Conservation (phyloP, 805 yeast species). For the Komagataella ulmi region DNA sequence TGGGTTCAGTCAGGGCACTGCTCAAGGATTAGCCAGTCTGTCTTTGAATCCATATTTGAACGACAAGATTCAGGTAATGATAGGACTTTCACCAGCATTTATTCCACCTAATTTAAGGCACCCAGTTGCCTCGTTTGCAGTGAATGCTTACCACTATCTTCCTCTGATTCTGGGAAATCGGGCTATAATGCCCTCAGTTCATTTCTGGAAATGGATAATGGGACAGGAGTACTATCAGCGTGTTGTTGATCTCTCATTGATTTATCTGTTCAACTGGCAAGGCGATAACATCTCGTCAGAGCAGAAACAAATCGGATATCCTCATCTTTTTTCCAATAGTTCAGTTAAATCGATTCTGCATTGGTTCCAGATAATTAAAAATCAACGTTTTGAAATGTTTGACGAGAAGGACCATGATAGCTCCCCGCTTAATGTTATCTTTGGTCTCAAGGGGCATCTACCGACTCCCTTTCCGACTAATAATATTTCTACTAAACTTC, state of each 20-base stretch:
- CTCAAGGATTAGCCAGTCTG: conserved; percentile 83
- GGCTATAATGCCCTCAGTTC: conserved; percentile 63
- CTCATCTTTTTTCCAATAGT: conserved; percentile 40
- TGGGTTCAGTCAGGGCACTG: conserved; percentile 93
- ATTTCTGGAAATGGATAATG: conserved; percentile 38
- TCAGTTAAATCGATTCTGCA: conserved; percentile 42
- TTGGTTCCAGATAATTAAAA: conserved; percentile 33
- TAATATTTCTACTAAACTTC: conserved; percentile 61
- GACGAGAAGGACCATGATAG: conserved; percentile 25
- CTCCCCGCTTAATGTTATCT: conserved; percentile 15
- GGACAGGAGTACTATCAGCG: conserved; percentile 35
- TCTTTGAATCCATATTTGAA: conserved; percentile 61
- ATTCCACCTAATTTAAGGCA: conserved; percentile 81
- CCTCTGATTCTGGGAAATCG: conserved; percentile 65
- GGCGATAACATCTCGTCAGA: conserved; percentile 25
- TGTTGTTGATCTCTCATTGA: conserved; percentile 30
- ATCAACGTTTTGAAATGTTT: conserved; percentile 38
- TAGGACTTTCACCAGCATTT: conserved; percentile 78
- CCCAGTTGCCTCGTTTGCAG: conserved; percentile 41
- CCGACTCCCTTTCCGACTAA: conserved; percentile 51
- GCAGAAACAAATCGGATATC: conserved; percentile 34
- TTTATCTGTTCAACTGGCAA: conserved; percentile 34
- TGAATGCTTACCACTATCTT: conserved; percentile 64
- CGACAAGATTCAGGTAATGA: conserved; percentile 30
- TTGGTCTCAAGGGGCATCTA: conserved; percentile 20